Base-by-base conservation (phyloP, 1,139 yeast genomes). In the Citeromyces hawaiiensis region DNA sequence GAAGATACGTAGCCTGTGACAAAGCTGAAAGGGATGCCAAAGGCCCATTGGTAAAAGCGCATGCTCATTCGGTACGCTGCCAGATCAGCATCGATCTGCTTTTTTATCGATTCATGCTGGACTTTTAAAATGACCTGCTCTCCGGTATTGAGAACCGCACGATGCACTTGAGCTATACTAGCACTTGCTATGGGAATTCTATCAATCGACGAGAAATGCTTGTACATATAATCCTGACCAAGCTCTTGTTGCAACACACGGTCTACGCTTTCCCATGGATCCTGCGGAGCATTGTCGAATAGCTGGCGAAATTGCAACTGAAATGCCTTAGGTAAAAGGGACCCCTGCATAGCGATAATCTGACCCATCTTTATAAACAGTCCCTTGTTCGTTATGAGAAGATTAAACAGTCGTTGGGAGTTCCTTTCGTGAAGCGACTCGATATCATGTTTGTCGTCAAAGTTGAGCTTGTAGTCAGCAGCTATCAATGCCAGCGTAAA, bases 351-450 rank as follows among this genome's bases (percentile, higher is more conserved):
- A 14, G 87, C 87, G 35, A 80, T 70, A 32, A 83, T 79, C 60
- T 80, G 88, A 33, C 88, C 88, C 48, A 80, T 56, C 55, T 83
- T 83, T 51, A 83, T 77, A 52, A 79, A 83, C 15, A 83, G 63
- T 1, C 94, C 93, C 50, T 76, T 78, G 52, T 83, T 83, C 3
- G 57, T 55, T 44, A 62, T 57, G 43, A 83, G 54, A 49, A 82
- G 56, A 36, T 69, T 56, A 46, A 72, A 66, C 33, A 83, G 55
- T 38, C 73, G 56, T 37, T 72, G 70, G 3, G 91, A 73, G 25
- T 76, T 72, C 21, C 72, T 56, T 43, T 72, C 76, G 49, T 83
- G 93, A 19, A 83, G 55, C 0, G 66, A 68, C 19, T 66, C 68
- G 13, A 75, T 58, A 37, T 65, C 68, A 36, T 64, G 57, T 6